These are phyloP conservation scores for Thalassiosira livingstoniorum DNA, from an alignment of 352 stramenopile genomes.

Conservation along the genomic window DNA sequence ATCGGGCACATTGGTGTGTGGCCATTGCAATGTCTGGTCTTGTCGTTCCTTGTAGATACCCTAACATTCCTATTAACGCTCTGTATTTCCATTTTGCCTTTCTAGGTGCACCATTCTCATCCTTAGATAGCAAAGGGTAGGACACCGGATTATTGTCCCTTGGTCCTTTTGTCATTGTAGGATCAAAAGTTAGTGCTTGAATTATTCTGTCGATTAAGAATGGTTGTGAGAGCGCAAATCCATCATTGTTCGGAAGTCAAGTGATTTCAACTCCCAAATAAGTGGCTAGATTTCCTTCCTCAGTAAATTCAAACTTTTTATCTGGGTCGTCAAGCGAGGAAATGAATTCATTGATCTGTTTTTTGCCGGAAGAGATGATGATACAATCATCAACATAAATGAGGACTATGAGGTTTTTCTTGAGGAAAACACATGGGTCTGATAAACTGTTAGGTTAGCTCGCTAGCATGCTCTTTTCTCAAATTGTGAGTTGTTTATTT, in stretches of 20 bases:
- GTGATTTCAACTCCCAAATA: constrained; percentile 56
- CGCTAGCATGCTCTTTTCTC: too few species aligned
- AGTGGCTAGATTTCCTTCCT: constrained; percentile 38
- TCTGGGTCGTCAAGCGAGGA: constrained; percentile 6
- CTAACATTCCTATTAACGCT: not conserved
- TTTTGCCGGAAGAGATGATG: constrained; percentile 16
- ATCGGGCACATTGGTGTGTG: constrained; percentile 65
- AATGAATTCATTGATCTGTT: constrained; percentile 46
- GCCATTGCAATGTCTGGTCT: constrained; percentile 58
- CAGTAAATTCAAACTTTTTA: constrained; percentile 48
- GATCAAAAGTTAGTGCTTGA: too few species aligned
- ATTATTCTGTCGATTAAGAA: constrained; percentile 44
- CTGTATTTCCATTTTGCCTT: constrained; percentile 22
- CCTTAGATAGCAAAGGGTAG: constrained; percentile 23
- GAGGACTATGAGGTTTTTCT: constrained; percentile 36
- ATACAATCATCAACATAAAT: constrained; percentile 67
- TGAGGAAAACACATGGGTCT: constrained; percentile 69
- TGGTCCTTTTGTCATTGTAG: too few species aligned
- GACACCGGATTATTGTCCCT: not conserved
- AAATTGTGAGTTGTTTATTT: too few species aligned
- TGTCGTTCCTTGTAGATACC: constrained; percentile 35
- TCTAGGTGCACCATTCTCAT: constrained; percentile 19
- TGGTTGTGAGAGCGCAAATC: constrained; percentile 37
- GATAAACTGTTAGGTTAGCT: too few species aligned
- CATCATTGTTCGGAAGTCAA: not conserved